Conservation (phyloP, 1,284 basidiomycete genomes). For the Gastroboletus turbinatus region DNA sequence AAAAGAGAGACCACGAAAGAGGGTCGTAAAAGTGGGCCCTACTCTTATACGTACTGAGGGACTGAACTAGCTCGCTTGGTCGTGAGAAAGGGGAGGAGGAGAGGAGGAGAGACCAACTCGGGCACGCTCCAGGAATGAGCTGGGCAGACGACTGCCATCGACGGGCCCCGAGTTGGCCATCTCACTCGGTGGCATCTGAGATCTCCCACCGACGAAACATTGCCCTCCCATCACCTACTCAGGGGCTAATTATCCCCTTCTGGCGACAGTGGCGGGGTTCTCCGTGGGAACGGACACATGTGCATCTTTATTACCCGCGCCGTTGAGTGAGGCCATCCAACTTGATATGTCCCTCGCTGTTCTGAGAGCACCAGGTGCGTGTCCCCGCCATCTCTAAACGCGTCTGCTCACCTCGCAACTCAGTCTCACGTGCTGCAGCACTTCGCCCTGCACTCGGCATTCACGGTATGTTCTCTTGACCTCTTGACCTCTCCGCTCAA, state of each 20-base stretch:
- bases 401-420: background rate
- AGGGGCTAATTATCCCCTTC: conserved; percentile 8
- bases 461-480: conserved; percentile 36
- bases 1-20: conserved; percentile 1
- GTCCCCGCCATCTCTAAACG: background rate
- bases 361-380: conserved; percentile 47
- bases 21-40: conserved; percentile 7
- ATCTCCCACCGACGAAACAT: background rate
- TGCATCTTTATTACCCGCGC: background rate
- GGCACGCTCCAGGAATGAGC: background rate
- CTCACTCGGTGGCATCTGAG: background rate
- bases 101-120: background rate
- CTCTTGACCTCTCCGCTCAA: background rate
- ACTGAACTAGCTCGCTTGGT: conserved; percentile 15
- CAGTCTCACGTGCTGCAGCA: conserved; percentile 40
- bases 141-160: background rate
- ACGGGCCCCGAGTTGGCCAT: background rate
- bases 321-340: background rate
- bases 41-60: conserved; percentile 32
- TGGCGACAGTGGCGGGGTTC: background rate
- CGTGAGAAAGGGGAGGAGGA: conserved; percentile 32
- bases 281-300: conserved; percentile 6
- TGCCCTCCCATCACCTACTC: background rate
- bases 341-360: conserved; percentile 48
- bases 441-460: conserved; percentile 47